Base-by-base conservation (phyloP, 805 yeast genomes). In the Schwanniomyces sp. region DNA sequence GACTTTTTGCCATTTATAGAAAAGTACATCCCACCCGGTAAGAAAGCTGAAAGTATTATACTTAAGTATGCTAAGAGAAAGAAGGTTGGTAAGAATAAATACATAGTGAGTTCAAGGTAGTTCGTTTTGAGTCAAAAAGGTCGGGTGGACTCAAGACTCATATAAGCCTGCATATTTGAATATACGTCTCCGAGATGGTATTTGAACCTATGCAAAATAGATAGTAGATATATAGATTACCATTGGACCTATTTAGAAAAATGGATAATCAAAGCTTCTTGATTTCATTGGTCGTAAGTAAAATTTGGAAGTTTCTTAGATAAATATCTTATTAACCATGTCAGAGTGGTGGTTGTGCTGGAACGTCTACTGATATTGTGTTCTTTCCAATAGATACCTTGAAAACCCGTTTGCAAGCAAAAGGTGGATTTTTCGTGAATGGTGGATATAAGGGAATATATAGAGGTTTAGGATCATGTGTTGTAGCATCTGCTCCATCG, bases 311-410 rank as follows among this genome's bases (percentile, higher is more conserved):
- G 8, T 9, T 18, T 27, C 5, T 6, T 29, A 10, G 34, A 12
- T n/a, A 26, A 14, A 16, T 27, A 24, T 10, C 44, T 39, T 46
- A 52, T 58, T 57, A 58, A 55, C 41, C 16, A 14, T 12, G 14
- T 21, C 45, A 69, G 78, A 84, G 91, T 59, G 99, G 99, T 34
- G 99, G 88, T 7, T 85, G 94, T 49, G 97, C 99, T 5, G 99
- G 99, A 12, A 94, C 97, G 1, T 85, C 95, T 5, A 91, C 97
- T 1, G 99, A 94, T 69, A 74, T 94, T 34, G 90, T 86, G 3
- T 94, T 94, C 67, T 94, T 92, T 73, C 99, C 99, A 11, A 89
- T 94, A 34, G 99, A 94, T 59, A 94, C 99, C 1, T 58, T 94
- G 47, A 94, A 94, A 69, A 94, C 99, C 0, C 75, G 99, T 48